Base-by-base conservation (phyloP, 2,329 filamentous ascomycete genomes). In the Botrytis elliptica region DNA sequence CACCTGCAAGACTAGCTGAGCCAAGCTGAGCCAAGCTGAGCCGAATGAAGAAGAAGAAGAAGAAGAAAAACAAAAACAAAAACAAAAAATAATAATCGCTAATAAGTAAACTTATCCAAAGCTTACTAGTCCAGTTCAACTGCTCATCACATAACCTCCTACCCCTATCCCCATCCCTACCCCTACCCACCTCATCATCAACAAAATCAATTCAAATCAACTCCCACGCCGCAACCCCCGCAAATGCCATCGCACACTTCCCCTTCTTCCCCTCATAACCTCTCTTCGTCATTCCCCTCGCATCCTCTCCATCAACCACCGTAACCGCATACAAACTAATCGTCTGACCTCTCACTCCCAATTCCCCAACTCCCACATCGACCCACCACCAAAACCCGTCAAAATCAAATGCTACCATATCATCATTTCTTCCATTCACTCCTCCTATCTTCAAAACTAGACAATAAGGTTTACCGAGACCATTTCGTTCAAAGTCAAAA, bases 351-450 rank as follows among this genome's bases (percentile, higher is more conserved):
- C 90, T 88, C 0, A 85, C 85, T 1, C 93, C 93, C 33, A 97
- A 83, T 73, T 91, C 87, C 46, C 85, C 82, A 1, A 89, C 86
- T 40, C 87, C 84, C 6, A 98, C 87, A 82, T 98, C 95, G 2
- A 90, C 83, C 90, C 93, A 97, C 89, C 92, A 97, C 83, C 91
- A 90, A 79, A 88, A 92, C 22, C 92, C 93, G 74, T 95, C 92
- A n/a, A 89, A 92, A 68, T 93, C 88, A 72, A 97, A 88, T 0
- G 92, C 89, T 1, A 95, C 83, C 72, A 89, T 86, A 62, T 94
- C 89, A 16, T 91, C 88, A 69, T 91, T 88, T 12, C 88, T 84
- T 0, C 92, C 93, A 77, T 94, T 90, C 5, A 86, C 78, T 0
- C 90, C 92, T 40, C 90, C 85, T 42, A 93, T 87, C 72, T 87